Percentiles rank a stretch among this genome's conserved stretches.
These are phyloP conservation scores for Backusella psychrophila DNA, from an alignment of 192 early-diverging fungal species.

Conservation along the genomic window DNA sequence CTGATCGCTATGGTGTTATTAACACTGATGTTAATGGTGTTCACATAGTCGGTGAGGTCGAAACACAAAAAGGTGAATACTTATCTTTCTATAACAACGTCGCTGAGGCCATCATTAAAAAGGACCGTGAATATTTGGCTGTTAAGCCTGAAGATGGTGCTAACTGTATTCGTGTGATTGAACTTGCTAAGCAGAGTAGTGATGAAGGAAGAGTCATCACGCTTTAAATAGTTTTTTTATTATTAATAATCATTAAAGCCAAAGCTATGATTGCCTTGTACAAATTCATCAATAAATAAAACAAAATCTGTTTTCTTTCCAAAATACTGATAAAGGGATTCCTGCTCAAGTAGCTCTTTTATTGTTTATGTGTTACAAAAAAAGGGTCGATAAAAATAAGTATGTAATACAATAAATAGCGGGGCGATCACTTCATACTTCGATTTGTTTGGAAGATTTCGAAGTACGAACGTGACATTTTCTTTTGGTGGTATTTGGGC, in stretches of 20 bases:
- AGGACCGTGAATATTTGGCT: conserved; percentile 33
- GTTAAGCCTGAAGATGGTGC: conserved; percentile 68
- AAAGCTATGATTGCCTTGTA: neutral
- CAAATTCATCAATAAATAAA: neutral
- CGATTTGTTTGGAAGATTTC: neutral
- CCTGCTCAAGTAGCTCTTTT: neutral
- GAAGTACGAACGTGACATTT: neutral
- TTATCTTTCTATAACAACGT: conserved; percentile 65
- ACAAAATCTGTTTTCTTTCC: neutral
- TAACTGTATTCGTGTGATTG: conserved; percentile 64
- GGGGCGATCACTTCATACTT: neutral
- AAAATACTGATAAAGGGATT: neutral
- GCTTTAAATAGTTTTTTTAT: conserved; percentile 33
- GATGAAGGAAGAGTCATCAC: conserved; percentile 46
- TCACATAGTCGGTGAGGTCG: conserved; percentile 52
- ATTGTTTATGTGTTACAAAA: neutral
- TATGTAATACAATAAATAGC: neutral
- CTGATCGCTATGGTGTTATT: conserved; percentile 46
- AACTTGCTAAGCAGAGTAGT: conserved; percentile 65
- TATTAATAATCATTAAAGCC: neutral
- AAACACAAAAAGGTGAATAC: conserved; percentile 59
- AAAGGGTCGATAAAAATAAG: neutral
- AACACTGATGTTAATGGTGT: conserved; percentile 49
- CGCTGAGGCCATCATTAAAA: conserved; percentile 50
- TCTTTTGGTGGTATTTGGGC: neutral